Conservation (phyloP, 1,139 yeast genomes). For the Geotrichum europaeum region DNA sequence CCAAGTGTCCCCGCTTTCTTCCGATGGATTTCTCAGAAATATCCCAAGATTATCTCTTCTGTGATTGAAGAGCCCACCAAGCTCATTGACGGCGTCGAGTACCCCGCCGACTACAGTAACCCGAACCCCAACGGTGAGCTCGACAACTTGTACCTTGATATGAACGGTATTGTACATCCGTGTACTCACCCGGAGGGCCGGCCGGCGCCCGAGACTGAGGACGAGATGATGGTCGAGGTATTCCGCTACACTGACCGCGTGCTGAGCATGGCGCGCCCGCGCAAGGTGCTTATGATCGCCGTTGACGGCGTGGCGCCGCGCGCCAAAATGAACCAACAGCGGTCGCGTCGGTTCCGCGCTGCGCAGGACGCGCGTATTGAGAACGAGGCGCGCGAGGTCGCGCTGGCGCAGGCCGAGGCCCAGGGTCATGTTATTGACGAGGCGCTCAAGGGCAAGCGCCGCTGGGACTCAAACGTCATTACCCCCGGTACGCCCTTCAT, state of each 20-base stretch:
- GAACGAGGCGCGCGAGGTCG: conserved; percentile 35
- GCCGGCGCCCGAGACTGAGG: conserved; percentile 91
- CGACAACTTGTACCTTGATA: conserved; percentile 84
- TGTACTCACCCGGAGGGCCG: conserved; percentile 95
- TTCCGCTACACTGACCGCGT: conserved; percentile 88
- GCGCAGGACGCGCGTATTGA: conserved; percentile 81
- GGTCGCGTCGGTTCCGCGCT: conserved; percentile 93
- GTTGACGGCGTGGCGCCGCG: conserved; percentile 99
- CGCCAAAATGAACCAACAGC: conserved; percentile 98
- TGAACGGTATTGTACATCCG: conserved; percentile 98
- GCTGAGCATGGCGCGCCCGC: conserved; percentile 86
- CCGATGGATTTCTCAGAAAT: conserved; percentile 90
- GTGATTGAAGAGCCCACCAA: conserved; percentile 70
- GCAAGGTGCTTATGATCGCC: conserved; percentile 84
- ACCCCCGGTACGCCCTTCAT: conserved; percentile 99
- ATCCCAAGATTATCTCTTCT: conserved; percentile 90
- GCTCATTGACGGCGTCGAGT: conserved; percentile 49
- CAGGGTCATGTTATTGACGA: conserved; percentile 40
- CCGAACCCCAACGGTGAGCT: conserved; percentile 95
- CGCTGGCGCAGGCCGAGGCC: conserved; percentile 44
- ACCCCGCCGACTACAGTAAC: conserved; percentile 61
- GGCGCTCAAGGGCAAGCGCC: conserved; percentile 38
- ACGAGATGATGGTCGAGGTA: conserved; percentile 87
- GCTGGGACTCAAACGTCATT: conserved; percentile 90
- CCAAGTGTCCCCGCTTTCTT: conserved; percentile 89